Evolutionary conservation across 202 grass and related monocot genomes (phyloP).

Genomic region (Elaeis oleifera): DNA sequence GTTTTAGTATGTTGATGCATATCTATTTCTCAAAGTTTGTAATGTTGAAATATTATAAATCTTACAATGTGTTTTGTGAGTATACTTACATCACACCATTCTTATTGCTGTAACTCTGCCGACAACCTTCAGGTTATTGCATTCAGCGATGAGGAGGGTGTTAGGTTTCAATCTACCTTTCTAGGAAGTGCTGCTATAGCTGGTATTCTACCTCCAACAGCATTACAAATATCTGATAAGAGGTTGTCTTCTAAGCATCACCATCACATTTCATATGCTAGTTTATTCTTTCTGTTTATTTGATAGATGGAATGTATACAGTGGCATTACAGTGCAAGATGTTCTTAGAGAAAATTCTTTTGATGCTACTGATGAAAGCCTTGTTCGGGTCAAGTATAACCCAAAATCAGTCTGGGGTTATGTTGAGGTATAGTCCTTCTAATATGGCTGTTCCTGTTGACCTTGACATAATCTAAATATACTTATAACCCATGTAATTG

Average conservation of each 20-base stretch:
- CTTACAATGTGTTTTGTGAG: too few relatives aligned
- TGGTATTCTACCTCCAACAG: constrained; percentile 82
- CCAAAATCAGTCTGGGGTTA: constrained; percentile 69
- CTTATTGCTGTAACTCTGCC: neutral
- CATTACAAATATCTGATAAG: constrained; percentile 90
- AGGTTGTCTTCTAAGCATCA: constrained; percentile 55
- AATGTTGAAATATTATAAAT: too few relatives aligned
- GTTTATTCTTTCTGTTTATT: constrained; percentile 21
- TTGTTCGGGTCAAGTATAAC: constrained; percentile 50
- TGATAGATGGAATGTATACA: constrained; percentile 34
- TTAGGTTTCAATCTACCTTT: constrained; percentile 93
- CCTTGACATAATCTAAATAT: too few relatives aligned
- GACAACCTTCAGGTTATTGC: constrained; percentile 63
- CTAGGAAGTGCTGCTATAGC: constrained; percentile 96
- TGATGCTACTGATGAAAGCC: constrained; percentile 35
- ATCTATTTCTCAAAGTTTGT: too few relatives aligned
- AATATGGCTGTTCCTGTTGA: too few relatives aligned
- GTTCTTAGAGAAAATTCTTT: constrained; percentile 67
- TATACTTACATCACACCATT: neutral
- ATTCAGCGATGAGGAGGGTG: constrained; percentile 96
- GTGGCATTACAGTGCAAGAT: constrained; percentile 72
- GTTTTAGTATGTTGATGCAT: too few relatives aligned
- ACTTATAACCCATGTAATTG: too few relatives aligned
- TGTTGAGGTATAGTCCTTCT: constrained; percentile 55
- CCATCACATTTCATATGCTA: neutral